Base-by-base conservation (phyloP, 2,329 filamentous ascomycete genomes). In the Dichotomopilus funicola region DNA sequence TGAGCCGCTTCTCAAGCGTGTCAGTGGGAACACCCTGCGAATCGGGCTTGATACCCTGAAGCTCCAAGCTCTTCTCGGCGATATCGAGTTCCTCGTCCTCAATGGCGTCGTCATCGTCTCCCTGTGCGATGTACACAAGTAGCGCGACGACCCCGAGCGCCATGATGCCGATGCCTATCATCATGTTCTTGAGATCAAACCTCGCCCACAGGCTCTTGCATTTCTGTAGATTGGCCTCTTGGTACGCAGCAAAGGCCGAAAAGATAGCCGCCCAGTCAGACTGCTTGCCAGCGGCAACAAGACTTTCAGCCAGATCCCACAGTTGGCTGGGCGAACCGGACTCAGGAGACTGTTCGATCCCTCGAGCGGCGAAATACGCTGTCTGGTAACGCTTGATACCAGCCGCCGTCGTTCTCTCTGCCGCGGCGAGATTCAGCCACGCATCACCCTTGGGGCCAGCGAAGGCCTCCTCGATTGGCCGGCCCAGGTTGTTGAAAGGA, bases 381-480 rank as follows among this genome's bases (percentile, higher is more conserved):
- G 81, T 76, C 68, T 96, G 91, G 66, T 99, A 99, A 62, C 88
- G 83, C 71, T 91, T 85, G 56, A 96, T 94, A 60, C 94, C 92
- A 6, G 90, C 89, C 31, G 90, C 83, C 1, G 91, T 80, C 57
- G 96, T 75, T 33, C 87, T 85, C 52, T 86, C 88, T 0, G 91
- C 91, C 2, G 80, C 76, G 0, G 88, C 89, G 43, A 99, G 75
- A 61, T 89, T 94, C 47, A 83, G 76, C 81, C 86, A 94, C 58
- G 89, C 80, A 37, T 81, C 79, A 35, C 87, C 87, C 27, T 80
- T 77, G 1, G 74, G 71, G 1, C 89, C 88, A 13, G 86, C 79
- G 71, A 99, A 99, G 2, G 91, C 91, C 71, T 99, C 94, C 62
- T 95, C 89, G 59, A 99, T 96, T 0, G 94, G 94, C 6, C 82